phyloP scores from a whole-genome alignment of 1,139 yeast genomes.

The Torulaspora globosa region DNA sequence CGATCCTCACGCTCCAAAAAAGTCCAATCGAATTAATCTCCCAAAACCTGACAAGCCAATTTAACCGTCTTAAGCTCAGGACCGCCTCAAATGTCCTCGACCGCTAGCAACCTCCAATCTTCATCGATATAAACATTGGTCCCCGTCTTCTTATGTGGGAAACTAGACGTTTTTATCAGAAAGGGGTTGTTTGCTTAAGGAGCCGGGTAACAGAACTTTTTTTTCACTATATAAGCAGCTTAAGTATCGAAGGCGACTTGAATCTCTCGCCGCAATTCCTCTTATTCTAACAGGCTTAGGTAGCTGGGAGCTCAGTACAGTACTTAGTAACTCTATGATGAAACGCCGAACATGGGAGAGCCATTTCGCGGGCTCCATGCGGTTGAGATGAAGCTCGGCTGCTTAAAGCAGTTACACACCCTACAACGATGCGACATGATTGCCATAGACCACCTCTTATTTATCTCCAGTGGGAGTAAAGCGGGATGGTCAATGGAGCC shows the following conservation, averaged over 20 bases:
- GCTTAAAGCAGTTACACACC: background rate
- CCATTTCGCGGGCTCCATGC: too few species aligned
- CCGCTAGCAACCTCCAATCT: background rate
- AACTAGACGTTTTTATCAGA: background rate
- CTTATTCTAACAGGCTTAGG: too few species aligned
- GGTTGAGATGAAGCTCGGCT: background rate
- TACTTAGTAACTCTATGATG: background rate
- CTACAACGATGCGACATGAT: background rate
- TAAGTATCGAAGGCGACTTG: too few species aligned
- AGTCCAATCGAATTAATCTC: background rate
- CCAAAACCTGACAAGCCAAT: background rate
- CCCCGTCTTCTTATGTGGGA: background rate
- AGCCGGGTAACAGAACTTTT: background rate
- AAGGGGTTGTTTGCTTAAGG: background rate
- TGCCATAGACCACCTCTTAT: background rate
- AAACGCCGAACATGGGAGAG: background rate
- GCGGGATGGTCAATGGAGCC: background rate
- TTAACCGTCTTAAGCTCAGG: background rate
- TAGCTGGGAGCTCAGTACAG: too few species aligned
- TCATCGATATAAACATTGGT: background rate
- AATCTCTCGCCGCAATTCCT: too few species aligned
- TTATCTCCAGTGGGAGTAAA: slow-evolving; percentile 3
- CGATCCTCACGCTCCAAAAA: background rate
- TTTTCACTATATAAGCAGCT: background rate
- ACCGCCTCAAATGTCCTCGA: background rate